Conservation (phyloP, 352 stramenopile genomes). For the Phytophthora ramorum region DNA sequence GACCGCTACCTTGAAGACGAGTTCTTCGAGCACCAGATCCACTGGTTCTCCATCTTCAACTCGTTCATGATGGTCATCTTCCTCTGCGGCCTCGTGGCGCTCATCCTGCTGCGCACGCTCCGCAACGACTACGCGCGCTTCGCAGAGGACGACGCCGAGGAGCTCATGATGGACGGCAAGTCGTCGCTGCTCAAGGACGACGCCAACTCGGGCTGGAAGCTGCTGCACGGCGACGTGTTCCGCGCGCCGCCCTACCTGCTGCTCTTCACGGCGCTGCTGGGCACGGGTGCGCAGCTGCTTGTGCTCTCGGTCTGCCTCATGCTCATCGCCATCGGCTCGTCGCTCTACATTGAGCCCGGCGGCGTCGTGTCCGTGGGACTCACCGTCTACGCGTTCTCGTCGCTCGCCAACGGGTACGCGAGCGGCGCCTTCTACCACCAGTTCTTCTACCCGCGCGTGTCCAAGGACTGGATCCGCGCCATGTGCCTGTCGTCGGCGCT, state of each 20-base stretch:
- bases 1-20: slow-evolving; percentile 98
- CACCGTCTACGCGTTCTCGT: slow-evolving; percentile 95
- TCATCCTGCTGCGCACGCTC: slow-evolving; percentile 95
- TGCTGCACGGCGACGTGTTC: slow-evolving; percentile 96
- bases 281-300: slow-evolving; percentile 96
- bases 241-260: slow-evolving; percentile 92
- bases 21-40: slow-evolving; percentile 99
- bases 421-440: slow-evolving; percentile 91
- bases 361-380: slow-evolving; percentile 96
- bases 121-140: slow-evolving; percentile 95
- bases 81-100: slow-evolving; percentile 92
- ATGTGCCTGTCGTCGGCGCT: slow-evolving; percentile 87
- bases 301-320: slow-evolving; percentile 95
- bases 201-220: slow-evolving; percentile 94
- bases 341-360: slow-evolving; percentile 96
- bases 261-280: slow-evolving; percentile 96
- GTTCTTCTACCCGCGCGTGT: slow-evolving; percentile 92
- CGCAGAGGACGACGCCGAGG: slow-evolving; percentile 86
- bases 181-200: slow-evolving; percentile 85
- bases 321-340: slow-evolving; percentile 95
- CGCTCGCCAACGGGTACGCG: slow-evolving; percentile 89
- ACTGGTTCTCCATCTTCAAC: slow-evolving; percentile 98
- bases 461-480: slow-evolving; percentile 91
- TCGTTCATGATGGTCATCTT: slow-evolving; percentile 99
- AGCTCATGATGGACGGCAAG: slow-evolving; percentile 86